These are phyloP conservation scores for Prunus padus DNA, from an alignment of 306 rosid genomes.

Conservation along the genomic window DNA sequence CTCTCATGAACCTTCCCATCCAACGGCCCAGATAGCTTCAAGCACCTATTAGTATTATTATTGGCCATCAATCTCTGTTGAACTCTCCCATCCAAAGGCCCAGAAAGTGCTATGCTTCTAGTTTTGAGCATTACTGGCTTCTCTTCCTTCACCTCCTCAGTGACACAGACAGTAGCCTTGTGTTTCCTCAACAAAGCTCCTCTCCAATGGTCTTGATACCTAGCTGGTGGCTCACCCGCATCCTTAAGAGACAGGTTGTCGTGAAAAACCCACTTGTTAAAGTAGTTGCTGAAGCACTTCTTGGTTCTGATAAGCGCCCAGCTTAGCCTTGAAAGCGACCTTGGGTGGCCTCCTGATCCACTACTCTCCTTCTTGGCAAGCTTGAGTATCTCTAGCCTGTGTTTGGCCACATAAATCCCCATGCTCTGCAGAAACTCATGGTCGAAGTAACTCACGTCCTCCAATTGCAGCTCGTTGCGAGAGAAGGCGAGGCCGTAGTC, in stretches of 20 bases:
- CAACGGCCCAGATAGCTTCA: slow-evolving; percentile 75
- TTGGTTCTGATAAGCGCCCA: slow-evolving; percentile 43
- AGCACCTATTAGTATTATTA: slow-evolving; percentile 6
- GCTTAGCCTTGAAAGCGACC: slow-evolving; percentile 37
- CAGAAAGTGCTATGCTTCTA: slow-evolving; percentile 45
- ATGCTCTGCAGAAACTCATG: slow-evolving; percentile 87
- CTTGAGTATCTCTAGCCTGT: slow-evolving; percentile 86
- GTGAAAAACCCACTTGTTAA: slow-evolving; percentile 33
- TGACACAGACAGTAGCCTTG: slow-evolving; percentile 15
- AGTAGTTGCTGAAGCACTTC: slow-evolving; percentile 55
- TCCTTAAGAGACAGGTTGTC: slow-evolving; percentile 15
- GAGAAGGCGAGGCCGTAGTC: slow-evolving; percentile 73
- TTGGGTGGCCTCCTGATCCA: slow-evolving; percentile 11
- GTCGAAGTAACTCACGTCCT: slow-evolving; percentile 63
- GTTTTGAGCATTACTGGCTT: slow-evolving; percentile 30
- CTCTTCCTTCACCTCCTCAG: slow-evolving; percentile 25
- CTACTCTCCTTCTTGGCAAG: slow-evolving; percentile 50
- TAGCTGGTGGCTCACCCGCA: slow-evolving; percentile 18
- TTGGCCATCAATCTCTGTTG: slow-evolving; percentile 21
- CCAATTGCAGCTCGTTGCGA: slow-evolving; percentile 60
- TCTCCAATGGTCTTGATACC: slow-evolving; percentile 46
- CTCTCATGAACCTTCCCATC: slow-evolving; percentile 62
- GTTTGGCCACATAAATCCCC: slow-evolving; percentile 86
- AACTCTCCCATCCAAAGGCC: slow-evolving; percentile 32
- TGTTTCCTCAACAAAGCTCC: slow-evolving; percentile 38